phyloP scores from a whole-genome alignment of 352 stramenopile species.

The Pythium phragmiticola region DNA sequence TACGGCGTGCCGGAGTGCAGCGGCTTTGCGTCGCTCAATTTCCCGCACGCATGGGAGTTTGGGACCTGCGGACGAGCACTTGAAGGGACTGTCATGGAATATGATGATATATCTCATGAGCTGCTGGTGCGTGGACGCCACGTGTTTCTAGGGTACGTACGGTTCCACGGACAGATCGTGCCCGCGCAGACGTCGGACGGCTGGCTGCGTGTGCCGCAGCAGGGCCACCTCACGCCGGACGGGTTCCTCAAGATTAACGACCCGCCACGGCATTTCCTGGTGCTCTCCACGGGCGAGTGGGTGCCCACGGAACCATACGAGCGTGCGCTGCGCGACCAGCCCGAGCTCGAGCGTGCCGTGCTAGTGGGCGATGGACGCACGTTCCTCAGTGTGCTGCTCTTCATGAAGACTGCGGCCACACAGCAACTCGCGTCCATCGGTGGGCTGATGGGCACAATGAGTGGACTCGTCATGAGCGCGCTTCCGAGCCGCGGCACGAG shows the following conservation, averaged over 20 bases:
- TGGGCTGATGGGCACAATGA: not conserved
- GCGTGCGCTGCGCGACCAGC: conserved; percentile 43
- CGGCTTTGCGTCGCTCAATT: conserved; percentile 74
- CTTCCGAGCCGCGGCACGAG: conserved; percentile 15
- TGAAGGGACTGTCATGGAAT: conserved; percentile 52
- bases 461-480: not conserved
- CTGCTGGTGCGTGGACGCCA: conserved; percentile 67
- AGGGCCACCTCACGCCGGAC: conserved; percentile 62
- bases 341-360: conserved; percentile 64
- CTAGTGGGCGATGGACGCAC: conserved; percentile 65
- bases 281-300: conserved; percentile 77
- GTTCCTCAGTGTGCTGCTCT: conserved; percentile 76
- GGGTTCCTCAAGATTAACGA: conserved; percentile 76
- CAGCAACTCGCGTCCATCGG: not conserved
- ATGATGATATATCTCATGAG: conserved; percentile 62
- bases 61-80: conserved; percentile 64
- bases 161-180: conserved; percentile 25
- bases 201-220: conserved; percentile 57
- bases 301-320: conserved; percentile 68
- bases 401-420: conserved; percentile 57
- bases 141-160: conserved; percentile 69
- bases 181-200: conserved; percentile 33
- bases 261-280: conserved; percentile 56
- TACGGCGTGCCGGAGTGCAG: conserved; percentile 65
- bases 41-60: conserved; percentile 70